Evolutionary conservation across 2,329 filamentous ascomycete genomes (phyloP), one percentile per base, ranked within the genome.

Genomic region (Aspergillus terreus): DNA sequence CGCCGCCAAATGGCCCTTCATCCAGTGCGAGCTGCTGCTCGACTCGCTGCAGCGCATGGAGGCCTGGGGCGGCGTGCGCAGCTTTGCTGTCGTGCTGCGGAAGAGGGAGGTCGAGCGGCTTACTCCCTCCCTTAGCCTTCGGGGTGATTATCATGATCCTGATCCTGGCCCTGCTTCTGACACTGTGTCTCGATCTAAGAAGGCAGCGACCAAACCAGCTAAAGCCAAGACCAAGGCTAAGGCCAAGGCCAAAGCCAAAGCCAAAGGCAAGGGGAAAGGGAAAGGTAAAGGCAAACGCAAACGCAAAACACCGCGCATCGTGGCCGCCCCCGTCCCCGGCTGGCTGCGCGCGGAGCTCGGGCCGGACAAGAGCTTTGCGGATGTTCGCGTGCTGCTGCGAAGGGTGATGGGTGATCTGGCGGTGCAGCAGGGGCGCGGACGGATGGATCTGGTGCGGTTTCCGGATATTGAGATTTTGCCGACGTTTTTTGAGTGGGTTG

Each of bases 21-120:
- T 80, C 0, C 86, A 90, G 64, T 83, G 84, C 50, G 77, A 83
- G 2, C 75, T 90, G 1, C 80, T 90, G 0, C 72, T 80, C 49
- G 74, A 78, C 30, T 85, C 88, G 58, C 79, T 90, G 36, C 67
- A 76, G 9, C 78, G 82, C 0, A 79, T 91, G 44, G 78, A 86
- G 56, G 69, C 71, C 0, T 90, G 86, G 87, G 78, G 78, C 0
- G 72, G 81, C 2, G 77, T 87, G 4, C 69, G 74, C 21, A 74
- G 76, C 58, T 90, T 86, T 81, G 78, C 81, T 1, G 69, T 90
- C 6, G 78, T 78, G 5, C 76, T 85, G 44, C 78, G 85, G 42
- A 86, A 85, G 70, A 81, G 86, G 12, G 85, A 88, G 63, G 42
- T 52, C 10, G 40, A 47, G 32, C 52, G 54, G 36, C 46, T 49